Evolutionary conservation across 2,329 filamentous ascomycete species (phyloP), one percentile per base, ranked within the genome.

Genomic region (Neofusicoccum ribis): DNA sequence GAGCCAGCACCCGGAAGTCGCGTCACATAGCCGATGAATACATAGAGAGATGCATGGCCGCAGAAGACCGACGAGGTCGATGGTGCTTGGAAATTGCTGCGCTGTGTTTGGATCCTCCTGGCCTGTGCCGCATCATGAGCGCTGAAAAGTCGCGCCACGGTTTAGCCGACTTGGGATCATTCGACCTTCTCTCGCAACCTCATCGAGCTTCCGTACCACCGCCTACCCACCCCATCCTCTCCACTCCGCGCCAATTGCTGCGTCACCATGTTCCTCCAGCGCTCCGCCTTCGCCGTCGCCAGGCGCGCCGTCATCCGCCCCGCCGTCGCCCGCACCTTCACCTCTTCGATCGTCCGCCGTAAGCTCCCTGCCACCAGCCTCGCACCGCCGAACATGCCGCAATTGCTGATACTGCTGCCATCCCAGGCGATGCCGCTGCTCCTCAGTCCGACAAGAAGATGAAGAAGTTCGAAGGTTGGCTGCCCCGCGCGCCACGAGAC

Each of bases 391-490:
- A 71, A 72, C 70, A 70, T 72, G 75, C 68, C 72, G 75, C 69
- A 56, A 67, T 60, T 67, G 69, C 70, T 74, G 76, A 72, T 75
- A 70, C 63, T 59, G 23, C 70, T 14, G 27, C 27, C 27, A 67
- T 71, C 66, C 23, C 68, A 76, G 74, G 72, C 69, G 72, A 73
- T 50, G 71, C 77, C 49, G 71, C 73, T 65, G 71, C 75, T 62
- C 75, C 77, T 67, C 74, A 80, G 73, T 66, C 72, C 31, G 73
- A 70, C 70, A 68, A 74, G 36, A 73, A 73, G 66, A 75, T 78
- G 72, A 83, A 82, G 78, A 79, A 77, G 68, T 77, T 84, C 65
- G 77, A 80, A 65, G 72, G 81, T 83, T 77, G 64, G 75, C 74
- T 56, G 54, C 60, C 69, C 68, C 69, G 52, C 41, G 64, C 43